Percentiles rank a stretch among this genome's conserved stretches.
Conservation (phyloP, 441 rosid genomes). For the Syzygium syzygioides region DNA sequence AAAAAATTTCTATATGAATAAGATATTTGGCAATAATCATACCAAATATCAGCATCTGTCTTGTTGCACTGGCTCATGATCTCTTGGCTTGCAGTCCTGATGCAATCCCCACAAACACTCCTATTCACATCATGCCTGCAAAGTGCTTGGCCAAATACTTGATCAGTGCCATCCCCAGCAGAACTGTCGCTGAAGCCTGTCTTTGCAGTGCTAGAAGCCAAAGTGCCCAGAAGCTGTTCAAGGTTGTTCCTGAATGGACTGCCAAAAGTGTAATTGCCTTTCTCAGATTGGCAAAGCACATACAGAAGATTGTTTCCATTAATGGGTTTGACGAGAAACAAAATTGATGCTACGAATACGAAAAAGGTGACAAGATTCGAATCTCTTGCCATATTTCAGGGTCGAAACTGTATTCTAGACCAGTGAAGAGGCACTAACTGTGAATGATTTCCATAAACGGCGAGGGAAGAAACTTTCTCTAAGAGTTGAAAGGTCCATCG, state of each 20-base stretch:
- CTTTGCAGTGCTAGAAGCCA: conserved; percentile 21
- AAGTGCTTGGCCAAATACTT: conserved; percentile 30
- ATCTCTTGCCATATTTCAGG: background rate
- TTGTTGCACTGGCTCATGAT: background rate
- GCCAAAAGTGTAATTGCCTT: background rate
- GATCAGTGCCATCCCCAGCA: background rate
- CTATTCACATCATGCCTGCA: conserved; percentile 39
- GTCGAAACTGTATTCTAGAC: background rate
- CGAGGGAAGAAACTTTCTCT: background rate
- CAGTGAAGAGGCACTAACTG: background rate
- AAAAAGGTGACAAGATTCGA: background rate
- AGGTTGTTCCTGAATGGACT: conserved; percentile 31
- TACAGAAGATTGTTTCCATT: background rate
- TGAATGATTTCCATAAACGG: background rate
- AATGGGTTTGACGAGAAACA: background rate
- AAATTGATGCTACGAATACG: background rate
- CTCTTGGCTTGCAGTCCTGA: conserved; percentile 20
- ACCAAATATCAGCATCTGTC: conserved; percentile 31
- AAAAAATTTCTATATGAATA: conserved; percentile 21
- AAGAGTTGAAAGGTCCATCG: background rate
- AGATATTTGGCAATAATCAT: conserved; percentile 32
- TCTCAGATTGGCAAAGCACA: background rate
- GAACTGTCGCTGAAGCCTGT: conserved; percentile 5
- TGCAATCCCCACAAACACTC: conserved; percentile 23
- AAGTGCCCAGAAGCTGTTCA: conserved; percentile 1